These are phyloP conservation scores for Phyllachora maydis DNA, from an alignment of 2,329 filamentous ascomycete species.

Conservation along the genomic window DNA sequence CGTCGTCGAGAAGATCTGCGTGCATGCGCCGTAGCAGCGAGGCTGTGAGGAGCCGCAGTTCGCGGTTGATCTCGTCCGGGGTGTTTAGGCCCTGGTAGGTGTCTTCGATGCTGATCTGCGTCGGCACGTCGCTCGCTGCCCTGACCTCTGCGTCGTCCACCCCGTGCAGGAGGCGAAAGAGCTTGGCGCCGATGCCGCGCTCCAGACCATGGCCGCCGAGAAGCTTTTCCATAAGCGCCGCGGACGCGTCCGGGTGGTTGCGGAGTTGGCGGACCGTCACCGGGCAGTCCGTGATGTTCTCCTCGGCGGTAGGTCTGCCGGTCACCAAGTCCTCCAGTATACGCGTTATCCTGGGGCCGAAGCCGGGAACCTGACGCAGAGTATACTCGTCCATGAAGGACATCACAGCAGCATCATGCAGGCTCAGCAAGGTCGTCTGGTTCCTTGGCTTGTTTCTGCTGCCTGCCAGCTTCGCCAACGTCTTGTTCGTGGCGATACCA, in stretches of 20 bases:
- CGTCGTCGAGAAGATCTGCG: conserved; percentile 42
- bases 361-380: conserved; percentile 65
- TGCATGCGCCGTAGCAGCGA: conserved; percentile 65
- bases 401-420: conserved; percentile 32
- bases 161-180: conserved; percentile 68
- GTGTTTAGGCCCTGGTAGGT: conserved; percentile 58
- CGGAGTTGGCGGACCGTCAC: conserved; percentile 49
- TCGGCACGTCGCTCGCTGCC: conserved; percentile 49
- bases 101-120: conserved; percentile 88
- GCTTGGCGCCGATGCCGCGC: conserved; percentile 46
- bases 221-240: conserved; percentile 43
- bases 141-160: conserved; percentile 58
- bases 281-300: conserved; percentile 14
- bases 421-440: conserved; percentile 66
- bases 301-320: conserved; percentile 10
- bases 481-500: conserved; percentile 73
- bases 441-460: conserved; percentile 68
- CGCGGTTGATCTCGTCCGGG: conserved; percentile 38
- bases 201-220: conserved; percentile 50
- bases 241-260: conserved; percentile 36
- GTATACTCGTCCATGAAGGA: conserved; percentile 57
- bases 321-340: conserved; percentile 31
- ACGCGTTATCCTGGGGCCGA: conserved; percentile 59
- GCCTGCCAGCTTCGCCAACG: conserved; percentile 69
- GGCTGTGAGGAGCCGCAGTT: conserved; percentile 45